Evolutionary conservation across 768 basidiomycete genomes (phyloP).

Genomic region (Tricholoma hemisulphureum): DNA sequence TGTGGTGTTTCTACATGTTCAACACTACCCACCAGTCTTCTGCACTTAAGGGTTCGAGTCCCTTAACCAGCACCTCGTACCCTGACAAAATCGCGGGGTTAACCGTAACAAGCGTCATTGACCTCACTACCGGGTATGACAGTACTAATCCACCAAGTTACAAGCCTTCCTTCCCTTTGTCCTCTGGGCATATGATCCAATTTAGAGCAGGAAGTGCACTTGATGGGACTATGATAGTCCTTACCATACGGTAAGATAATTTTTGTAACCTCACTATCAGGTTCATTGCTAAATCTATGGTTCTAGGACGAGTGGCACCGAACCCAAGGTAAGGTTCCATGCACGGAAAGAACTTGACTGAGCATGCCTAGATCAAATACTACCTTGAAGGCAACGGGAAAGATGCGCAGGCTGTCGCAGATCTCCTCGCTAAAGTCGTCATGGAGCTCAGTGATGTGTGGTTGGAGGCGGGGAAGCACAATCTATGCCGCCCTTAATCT

Average conservation of each 20-base stretch:
- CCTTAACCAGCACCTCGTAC: conserved; percentile 40
- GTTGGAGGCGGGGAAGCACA: conserved; percentile 59
- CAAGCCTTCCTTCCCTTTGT: conserved; percentile 62
- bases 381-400: conserved; percentile 80
- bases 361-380: conserved; percentile 67
- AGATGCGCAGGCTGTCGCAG: conserved; percentile 44
- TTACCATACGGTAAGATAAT: conserved; percentile 63
- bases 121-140: conserved; percentile 78
- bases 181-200: conserved; percentile 84
- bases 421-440: conserved; percentile 54
- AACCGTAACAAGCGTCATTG: conserved; percentile 60
- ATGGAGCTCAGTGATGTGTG: conserved; percentile 61
- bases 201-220: conserved; percentile 53
- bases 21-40: conserved; percentile 5
- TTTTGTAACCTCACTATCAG: neutral
- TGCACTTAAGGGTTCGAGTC: conserved; percentile 13
- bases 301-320: conserved; percentile 80
- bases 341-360: conserved; percentile 12
- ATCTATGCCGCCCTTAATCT: conserved; percentile 7
- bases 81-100: conserved; percentile 62
- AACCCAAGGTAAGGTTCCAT: conserved; percentile 66
- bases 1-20: neutral
- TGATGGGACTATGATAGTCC: conserved; percentile 49
- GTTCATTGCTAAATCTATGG: neutral
- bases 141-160: conserved; percentile 67